A percentile compares a stretch with the other conserved stretches of the same genome.
These are phyloP conservation scores for Bonia amplexicaulis DNA, from an alignment of 176 grass and related monocot genomes.

Conservation along the genomic window DNA sequence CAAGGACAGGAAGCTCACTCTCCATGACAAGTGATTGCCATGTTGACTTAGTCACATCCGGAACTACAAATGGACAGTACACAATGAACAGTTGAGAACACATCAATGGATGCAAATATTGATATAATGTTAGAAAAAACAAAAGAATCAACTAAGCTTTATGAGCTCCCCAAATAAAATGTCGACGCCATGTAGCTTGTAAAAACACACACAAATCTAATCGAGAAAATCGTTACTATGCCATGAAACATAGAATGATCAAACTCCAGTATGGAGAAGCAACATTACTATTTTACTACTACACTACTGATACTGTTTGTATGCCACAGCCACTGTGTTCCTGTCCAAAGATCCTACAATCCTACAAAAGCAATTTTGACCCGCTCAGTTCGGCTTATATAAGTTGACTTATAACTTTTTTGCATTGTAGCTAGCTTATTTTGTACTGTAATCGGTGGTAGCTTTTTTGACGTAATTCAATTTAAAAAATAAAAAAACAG, in stretches of 20 bases:
- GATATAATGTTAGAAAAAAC: not conserved
- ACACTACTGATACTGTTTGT: not conserved
- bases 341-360: not conserved
- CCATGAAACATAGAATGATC: not conserved
- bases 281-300: not conserved
- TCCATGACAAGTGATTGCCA: conserved; percentile 61
- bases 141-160: not conserved
- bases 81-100: not conserved
- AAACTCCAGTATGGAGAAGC: not conserved
- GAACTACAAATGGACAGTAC: conserved; percentile 15
- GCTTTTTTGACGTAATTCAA: too few species aligned
- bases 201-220: not conserved
- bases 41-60: conserved; percentile 59
- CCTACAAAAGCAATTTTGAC: not conserved
- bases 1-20: conserved; percentile 67
- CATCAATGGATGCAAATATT: not conserved
- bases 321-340: not conserved
- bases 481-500: too few species aligned
- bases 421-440: too few species aligned
- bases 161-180: not conserved
- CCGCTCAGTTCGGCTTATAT: too few species aligned
- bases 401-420: too few species aligned
- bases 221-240: not conserved
- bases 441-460: too few species aligned
- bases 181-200: not conserved